Conservation (phyloP, 1,139 yeast genomes). For the Candida sanyaensis region DNA sequence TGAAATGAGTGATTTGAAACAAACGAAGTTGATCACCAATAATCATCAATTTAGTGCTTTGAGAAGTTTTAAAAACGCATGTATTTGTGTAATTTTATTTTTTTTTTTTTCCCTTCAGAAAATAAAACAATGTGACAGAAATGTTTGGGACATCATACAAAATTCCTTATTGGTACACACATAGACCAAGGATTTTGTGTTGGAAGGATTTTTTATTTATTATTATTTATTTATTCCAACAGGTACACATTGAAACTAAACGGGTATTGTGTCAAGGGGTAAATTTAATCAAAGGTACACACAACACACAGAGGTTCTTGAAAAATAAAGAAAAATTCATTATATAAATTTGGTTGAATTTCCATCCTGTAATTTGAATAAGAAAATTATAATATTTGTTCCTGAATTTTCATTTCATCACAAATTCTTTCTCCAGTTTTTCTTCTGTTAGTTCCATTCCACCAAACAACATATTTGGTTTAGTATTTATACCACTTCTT, state of each 20-base stretch:
- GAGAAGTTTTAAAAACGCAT: not conserved
- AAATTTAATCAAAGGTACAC: not conserved
- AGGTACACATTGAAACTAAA: too few species aligned
- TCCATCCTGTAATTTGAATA: not conserved
- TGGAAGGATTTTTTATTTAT: not conserved
- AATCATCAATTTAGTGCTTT: not conserved
- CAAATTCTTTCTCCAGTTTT: not conserved
- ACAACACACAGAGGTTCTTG: not conserved
- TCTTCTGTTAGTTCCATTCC: not conserved
- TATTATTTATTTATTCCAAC: not conserved
- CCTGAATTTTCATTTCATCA: not conserved
- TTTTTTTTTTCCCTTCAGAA: constrained; percentile 1
- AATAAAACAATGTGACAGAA: constrained; percentile 3
- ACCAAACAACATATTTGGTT: not conserved
- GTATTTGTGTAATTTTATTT: not conserved
- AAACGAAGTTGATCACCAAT: not conserved
- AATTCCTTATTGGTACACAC: not conserved
- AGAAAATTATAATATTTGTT: too few species aligned
- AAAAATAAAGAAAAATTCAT: not conserved
- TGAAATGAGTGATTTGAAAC: too few species aligned
- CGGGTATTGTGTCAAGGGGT: not conserved
- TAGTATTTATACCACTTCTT: too few species aligned
- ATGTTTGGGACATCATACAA: not conserved
- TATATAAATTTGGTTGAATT: not conserved
- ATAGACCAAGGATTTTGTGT: not conserved